Evolutionary conservation across 441 rosid species (phyloP).

Genomic region (Erodium moschatum): DNA sequence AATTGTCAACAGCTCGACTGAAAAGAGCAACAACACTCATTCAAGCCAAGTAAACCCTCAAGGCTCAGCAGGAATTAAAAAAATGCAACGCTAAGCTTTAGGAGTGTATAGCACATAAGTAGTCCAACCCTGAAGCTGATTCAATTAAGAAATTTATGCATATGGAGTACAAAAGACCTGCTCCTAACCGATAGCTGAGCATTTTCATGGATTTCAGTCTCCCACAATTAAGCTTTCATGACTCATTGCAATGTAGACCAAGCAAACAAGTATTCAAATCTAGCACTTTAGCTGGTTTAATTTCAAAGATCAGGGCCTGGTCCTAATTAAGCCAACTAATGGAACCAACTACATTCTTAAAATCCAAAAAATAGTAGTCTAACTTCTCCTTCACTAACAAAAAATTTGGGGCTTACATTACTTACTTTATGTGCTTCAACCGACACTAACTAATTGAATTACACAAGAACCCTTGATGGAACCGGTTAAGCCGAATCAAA

Average conservation of each 20-base stretch:
- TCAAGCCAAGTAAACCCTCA: not conserved
- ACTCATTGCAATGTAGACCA: not conserved
- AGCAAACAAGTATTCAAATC: conserved; percentile 1
- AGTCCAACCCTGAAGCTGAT: too few species aligned
- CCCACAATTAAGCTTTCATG: not conserved
- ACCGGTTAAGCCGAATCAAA: too few species aligned
- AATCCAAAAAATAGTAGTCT: not conserved
- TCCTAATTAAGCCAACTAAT: not conserved
- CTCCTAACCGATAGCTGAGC: not conserved
- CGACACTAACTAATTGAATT: not conserved
- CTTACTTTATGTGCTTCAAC: too few species aligned
- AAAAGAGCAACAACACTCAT: not conserved
- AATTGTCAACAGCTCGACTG: not conserved
- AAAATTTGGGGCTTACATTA: not conserved
- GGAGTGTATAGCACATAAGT: not conserved
- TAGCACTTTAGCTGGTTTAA: not conserved
- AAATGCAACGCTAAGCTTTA: not conserved
- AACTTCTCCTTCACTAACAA: not conserved
- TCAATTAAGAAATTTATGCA: not conserved
- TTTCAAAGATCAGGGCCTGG: not conserved
- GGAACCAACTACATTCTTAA: not conserved
- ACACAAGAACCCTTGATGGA: not conserved
- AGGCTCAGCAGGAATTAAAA: not conserved
- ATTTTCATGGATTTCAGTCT: not conserved
- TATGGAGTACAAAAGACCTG: not conserved